Evolutionary conservation across 163 green algal species (phyloP).

Genomic region (Coccomyxa subellipsoidea): DNA sequence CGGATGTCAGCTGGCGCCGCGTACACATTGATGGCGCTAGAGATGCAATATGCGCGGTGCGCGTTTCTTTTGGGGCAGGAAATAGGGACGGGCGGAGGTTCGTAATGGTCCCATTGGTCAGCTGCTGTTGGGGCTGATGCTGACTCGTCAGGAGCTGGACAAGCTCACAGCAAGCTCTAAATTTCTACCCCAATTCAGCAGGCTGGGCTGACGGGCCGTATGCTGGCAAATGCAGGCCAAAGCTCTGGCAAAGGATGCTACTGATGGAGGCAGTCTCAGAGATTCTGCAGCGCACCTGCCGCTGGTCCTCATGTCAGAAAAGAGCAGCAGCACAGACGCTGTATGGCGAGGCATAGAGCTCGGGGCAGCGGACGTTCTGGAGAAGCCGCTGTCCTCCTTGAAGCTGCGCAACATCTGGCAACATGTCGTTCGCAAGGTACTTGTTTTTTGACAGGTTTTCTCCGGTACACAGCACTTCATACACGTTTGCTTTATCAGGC

Average conservation of each 20-base stretch:
- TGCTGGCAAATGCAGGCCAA: conserved; percentile 26
- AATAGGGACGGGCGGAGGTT: too few relatives aligned
- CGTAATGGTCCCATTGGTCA: too few relatives aligned
- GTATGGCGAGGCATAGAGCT: conserved; percentile 71
- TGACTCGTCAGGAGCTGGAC: too few relatives aligned
- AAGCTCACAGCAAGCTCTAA: too few relatives aligned
- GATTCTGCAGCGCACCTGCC: conserved; percentile 45
- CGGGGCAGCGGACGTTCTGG: conserved; percentile 74
- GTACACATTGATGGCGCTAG: too few relatives aligned
- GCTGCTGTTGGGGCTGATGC: too few relatives aligned
- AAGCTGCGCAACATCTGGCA: conserved; percentile 88
- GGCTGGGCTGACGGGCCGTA: too few relatives aligned
- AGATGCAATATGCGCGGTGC: too few relatives aligned
- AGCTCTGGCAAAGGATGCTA: conserved; percentile 25
- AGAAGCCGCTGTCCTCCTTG: conserved; percentile 66
- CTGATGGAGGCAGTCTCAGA: conserved; percentile 29
- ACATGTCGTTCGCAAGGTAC: conserved; percentile 72
- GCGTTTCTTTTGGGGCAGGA: too few relatives aligned
- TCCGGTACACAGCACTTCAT: neutral
- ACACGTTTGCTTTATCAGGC: too few relatives aligned
- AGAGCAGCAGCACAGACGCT: conserved; percentile 33
- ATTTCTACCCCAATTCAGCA: too few relatives aligned
- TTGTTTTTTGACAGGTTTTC: neutral
- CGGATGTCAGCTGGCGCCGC: too few relatives aligned
- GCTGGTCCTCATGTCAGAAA: conserved; percentile 60